Conservation (phyloP, 352 stramenopile species). For the Pythium vanterpoolii region DNA sequence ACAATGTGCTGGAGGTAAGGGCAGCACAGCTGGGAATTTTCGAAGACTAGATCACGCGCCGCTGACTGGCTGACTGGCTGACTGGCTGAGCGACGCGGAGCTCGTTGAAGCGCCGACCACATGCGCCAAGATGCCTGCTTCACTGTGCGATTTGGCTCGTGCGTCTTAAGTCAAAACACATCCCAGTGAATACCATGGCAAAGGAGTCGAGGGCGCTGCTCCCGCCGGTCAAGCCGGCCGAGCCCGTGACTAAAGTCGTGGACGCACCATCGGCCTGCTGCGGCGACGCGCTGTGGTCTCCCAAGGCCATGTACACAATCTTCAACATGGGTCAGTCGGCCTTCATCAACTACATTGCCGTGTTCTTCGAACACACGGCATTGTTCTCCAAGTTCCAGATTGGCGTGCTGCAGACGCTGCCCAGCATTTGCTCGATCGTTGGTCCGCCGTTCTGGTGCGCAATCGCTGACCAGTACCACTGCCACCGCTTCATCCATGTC, state of each 20-base stretch:
- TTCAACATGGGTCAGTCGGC: constrained; percentile 61
- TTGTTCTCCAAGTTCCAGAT: constrained; percentile 77
- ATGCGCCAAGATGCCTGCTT: background rate
- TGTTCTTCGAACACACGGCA: constrained; percentile 69
- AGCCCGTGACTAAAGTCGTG: background rate
- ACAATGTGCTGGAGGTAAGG: no score
- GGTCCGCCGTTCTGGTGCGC: constrained; percentile 72
- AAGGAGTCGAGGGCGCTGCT: background rate
- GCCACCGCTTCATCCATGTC: constrained; percentile 64
- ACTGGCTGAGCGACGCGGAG: background rate
- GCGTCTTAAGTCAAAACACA: background rate
- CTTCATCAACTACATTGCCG: constrained; percentile 69
- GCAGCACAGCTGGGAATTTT: no score
- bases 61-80: background rate
- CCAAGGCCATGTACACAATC: constrained; percentile 79
- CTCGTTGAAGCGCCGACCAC: background rate
- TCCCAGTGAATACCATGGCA: background rate
- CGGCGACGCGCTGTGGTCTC: constrained; percentile 41
- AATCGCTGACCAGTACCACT: constrained; percentile 59
- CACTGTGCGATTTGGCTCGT: constrained; percentile 1
- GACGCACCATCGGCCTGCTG: constrained; percentile 14
- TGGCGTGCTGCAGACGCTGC: constrained; percentile 66
- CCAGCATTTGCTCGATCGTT: constrained; percentile 58
- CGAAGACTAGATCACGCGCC: no score
- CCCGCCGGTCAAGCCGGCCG: constrained; percentile 1